Conservation (phyloP, 768 basidiomycete species). For the Boletellus sp. region DNA sequence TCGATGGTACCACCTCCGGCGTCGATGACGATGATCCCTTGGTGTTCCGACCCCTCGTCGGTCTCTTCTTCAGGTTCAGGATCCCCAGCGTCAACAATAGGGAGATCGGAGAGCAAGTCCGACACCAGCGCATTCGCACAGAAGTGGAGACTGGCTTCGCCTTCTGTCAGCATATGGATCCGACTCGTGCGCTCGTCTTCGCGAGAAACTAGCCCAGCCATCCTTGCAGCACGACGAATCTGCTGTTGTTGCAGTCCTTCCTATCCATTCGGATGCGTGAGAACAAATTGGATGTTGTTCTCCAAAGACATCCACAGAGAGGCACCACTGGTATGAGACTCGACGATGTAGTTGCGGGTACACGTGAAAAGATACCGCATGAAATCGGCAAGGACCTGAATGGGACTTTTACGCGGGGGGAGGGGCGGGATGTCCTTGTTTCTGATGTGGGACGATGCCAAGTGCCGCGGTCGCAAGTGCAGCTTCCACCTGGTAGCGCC, state of each 20-base stretch:
- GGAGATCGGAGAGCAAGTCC: conserved; percentile 20
- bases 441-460: conserved; percentile 20
- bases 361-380: conserved; percentile 25
- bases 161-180: conserved; percentile 16
- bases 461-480: conserved; percentile 31
- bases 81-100: too few species aligned
- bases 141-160: conserved; percentile 26
- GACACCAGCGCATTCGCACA: conserved; percentile 39
- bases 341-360: conserved; percentile 19
- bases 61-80: too few species aligned
- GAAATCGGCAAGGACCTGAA: conserved; percentile 6
- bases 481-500: conserved; percentile 29
- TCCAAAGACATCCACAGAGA: conserved; percentile 21
- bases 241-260: too few species aligned
- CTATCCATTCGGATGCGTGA: conserved; percentile 33
- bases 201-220: too few species aligned
- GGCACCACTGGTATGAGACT: conserved; percentile 26
- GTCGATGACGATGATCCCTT: conserved; percentile 39
- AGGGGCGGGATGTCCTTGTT: conserved; percentile 23
- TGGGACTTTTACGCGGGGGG: conserved; percentile 19
- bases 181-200: too few species aligned
- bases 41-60: too few species aligned
- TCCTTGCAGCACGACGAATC: too few species aligned
- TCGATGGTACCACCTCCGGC: conserved; percentile 41
- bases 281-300: conserved; percentile 19